A percentile compares a stretch with the other conserved stretches of the same genome.
phyloP scores from a whole-genome alignment of 805 yeast species.

The Priceomyces castillae region DNA sequence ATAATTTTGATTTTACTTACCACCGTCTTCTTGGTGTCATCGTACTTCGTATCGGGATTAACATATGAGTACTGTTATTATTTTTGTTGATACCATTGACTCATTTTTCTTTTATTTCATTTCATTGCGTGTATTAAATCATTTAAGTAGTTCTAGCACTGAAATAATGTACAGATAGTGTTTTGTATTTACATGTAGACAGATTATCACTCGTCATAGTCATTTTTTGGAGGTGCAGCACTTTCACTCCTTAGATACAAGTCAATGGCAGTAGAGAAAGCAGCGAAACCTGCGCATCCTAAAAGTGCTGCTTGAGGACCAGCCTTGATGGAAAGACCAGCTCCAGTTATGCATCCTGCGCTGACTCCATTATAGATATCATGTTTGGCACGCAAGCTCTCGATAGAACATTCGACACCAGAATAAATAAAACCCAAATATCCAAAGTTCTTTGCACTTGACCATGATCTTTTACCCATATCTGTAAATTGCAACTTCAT shows the following conservation, averaged over 20 bases:
- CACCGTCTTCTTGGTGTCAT: conserved; percentile 14
- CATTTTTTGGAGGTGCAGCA: conserved; percentile 80
- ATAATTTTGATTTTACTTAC: background rate
- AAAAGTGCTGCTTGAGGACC: conserved; percentile 91
- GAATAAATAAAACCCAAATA: conserved; percentile 87
- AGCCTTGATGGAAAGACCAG: conserved; percentile 85
- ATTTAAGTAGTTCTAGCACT: conserved; percentile 2
- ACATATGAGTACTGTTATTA: conserved; percentile 41
- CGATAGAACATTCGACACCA: conserved; percentile 89
- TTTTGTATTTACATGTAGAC: conserved; percentile 1
- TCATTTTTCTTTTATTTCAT: background rate
- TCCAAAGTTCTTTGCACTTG: conserved; percentile 92
- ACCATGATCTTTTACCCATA: conserved; percentile 86
- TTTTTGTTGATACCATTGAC: conserved; percentile 23
- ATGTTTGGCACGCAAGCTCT: conserved; percentile 81
- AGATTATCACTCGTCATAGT: conserved; percentile 58
- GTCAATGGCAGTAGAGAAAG: conserved; percentile 87
- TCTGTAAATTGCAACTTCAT: conserved; percentile 87
- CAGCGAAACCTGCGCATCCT: conserved; percentile 98
- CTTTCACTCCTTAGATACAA: conserved; percentile 81
- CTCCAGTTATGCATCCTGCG: conserved; percentile 97
- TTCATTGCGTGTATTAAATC: conserved; percentile 4
- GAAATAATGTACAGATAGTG: conserved; percentile 6
- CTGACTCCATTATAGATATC: conserved; percentile 88
- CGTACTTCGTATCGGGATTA: conserved; percentile 30